These are phyloP conservation scores for Thymus mandschuricus DNA, from an alignment of 257 asterid species.

Conservation along the genomic window DNA sequence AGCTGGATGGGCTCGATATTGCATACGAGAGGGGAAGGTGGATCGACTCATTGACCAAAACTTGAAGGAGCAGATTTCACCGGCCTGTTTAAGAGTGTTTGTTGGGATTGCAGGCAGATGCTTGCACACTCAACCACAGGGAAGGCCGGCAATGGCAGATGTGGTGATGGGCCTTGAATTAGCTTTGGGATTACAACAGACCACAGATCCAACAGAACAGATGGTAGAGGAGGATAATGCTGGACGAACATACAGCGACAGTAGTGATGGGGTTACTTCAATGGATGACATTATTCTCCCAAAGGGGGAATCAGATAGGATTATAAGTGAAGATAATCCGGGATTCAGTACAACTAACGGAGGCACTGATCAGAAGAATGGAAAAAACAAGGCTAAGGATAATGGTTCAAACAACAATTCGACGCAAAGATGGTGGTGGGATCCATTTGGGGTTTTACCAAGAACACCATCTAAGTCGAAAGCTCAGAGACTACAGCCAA, in stretches of 20 bases:
- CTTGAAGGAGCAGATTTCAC: conserved; percentile 52
- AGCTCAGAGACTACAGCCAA: conserved; percentile 32
- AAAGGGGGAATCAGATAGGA: conserved; percentile 42
- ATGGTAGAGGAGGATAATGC: conserved; percentile 46
- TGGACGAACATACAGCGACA: conserved; percentile 43
- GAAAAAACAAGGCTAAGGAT: conserved; percentile 41
- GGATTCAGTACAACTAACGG: conserved; percentile 32
- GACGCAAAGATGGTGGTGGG: conserved; percentile 58
- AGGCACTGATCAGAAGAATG: conserved; percentile 39
- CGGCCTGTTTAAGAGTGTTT: conserved; percentile 56
- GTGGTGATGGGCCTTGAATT: conserved; percentile 60
- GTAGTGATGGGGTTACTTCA: conserved; percentile 50
- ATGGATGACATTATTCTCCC: conserved; percentile 48
- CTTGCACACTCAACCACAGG: conserved; percentile 56
- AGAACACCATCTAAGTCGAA: conserved; percentile 53
- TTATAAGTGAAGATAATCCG: conserved; percentile 34
- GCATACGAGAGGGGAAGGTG: conserved; percentile 59
- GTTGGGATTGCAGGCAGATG: conserved; percentile 66
- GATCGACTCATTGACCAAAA: conserved; percentile 51
- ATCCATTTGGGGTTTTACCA: conserved; percentile 47
- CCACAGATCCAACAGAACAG: conserved; percentile 36
- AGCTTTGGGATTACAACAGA: conserved; percentile 49
- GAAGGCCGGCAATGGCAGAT: conserved; percentile 68
- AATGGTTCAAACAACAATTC: conserved; percentile 29
- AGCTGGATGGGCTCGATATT: conserved; percentile 61